A percentile compares a stretch with the other conserved stretches of the same genome.
Conservation (phyloP, 164 flowering plant genomes). For the Stephania cephalantha region DNA sequence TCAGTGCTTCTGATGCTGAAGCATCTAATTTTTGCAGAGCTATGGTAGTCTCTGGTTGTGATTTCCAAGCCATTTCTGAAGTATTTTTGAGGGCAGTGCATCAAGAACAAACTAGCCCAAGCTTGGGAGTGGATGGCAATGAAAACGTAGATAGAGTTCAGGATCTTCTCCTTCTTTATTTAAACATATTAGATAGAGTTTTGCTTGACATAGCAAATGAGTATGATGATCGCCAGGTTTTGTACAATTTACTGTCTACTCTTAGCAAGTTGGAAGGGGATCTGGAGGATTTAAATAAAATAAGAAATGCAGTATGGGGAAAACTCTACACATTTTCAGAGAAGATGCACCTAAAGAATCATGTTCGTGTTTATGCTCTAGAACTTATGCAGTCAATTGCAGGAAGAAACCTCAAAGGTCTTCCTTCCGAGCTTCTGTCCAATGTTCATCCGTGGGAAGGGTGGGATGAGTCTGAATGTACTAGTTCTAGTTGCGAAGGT, state of each 20-base stretch:
- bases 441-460: constrained; percentile 78
- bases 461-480: constrained; percentile 49
- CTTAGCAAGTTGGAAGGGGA: constrained; percentile 61
- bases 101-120: constrained; percentile 15
- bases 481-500: constrained; percentile 25
- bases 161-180: constrained; percentile 53
- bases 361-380: constrained; percentile 57
- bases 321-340: constrained; percentile 54
- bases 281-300: constrained; percentile 46
- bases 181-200: constrained; percentile 44
- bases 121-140: constrained; percentile 10
- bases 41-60: constrained; percentile 77
- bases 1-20: constrained; percentile 31
- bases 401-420: constrained; percentile 39
- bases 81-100: constrained; percentile 39
- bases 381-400: constrained; percentile 75
- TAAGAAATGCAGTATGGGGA: constrained; percentile 72
- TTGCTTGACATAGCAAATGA: constrained; percentile 43
- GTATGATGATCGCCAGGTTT: constrained; percentile 28
- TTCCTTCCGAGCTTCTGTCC: constrained; percentile 34
- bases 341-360: constrained; percentile 59
- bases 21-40: constrained; percentile 51
- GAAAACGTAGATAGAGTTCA: constrained; percentile 15
- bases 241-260: constrained; percentile 50
- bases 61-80: constrained; percentile 48